Conservation (phyloP, 2,329 filamentous ascomycete genomes). For the Stachybotrys elegans region DNA sequence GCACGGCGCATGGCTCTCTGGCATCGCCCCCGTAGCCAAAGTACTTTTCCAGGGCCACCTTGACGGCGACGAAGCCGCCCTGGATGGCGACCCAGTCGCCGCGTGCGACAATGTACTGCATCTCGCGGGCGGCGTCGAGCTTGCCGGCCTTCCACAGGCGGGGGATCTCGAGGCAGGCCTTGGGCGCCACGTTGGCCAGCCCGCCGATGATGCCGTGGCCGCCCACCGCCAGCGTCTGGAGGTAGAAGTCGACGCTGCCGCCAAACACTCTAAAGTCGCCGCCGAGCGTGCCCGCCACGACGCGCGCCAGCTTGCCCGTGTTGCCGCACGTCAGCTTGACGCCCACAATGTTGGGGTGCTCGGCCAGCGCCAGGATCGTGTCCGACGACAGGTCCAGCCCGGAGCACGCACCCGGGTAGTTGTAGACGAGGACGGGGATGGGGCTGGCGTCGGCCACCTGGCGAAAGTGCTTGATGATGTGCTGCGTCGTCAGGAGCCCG, state of each 20-base stretch:
- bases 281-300: constrained; percentile 37
- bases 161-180: constrained; percentile 56
- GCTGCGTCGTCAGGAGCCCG: constrained; percentile 50
- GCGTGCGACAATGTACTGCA: constrained; percentile 60
- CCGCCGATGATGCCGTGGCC: constrained; percentile 69
- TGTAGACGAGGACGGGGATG: constrained; percentile 58
- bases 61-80: constrained; percentile 64
- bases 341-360: constrained; percentile 54
- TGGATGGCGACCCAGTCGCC: constrained; percentile 68
- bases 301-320: constrained; percentile 52
- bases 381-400: constrained; percentile 56
- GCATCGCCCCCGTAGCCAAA: constrained; percentile 60
- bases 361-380: constrained; percentile 45
- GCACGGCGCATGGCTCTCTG: constrained; percentile 41
- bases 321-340: constrained; percentile 62
- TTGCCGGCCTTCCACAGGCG: constrained; percentile 57
- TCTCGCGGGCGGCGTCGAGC: constrained; percentile 50
- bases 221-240: constrained; percentile 65
- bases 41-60: constrained; percentile 57
- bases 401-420: constrained; percentile 53
- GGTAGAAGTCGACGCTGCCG: constrained; percentile 68
- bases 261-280: constrained; percentile 61
- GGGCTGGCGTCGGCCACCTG: constrained; percentile 54
- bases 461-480: constrained; percentile 56
- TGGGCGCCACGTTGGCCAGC: constrained; percentile 65